Conservation (phyloP, 192 early-diverging fungal genomes). For the Paraglomus occultum region DNA sequence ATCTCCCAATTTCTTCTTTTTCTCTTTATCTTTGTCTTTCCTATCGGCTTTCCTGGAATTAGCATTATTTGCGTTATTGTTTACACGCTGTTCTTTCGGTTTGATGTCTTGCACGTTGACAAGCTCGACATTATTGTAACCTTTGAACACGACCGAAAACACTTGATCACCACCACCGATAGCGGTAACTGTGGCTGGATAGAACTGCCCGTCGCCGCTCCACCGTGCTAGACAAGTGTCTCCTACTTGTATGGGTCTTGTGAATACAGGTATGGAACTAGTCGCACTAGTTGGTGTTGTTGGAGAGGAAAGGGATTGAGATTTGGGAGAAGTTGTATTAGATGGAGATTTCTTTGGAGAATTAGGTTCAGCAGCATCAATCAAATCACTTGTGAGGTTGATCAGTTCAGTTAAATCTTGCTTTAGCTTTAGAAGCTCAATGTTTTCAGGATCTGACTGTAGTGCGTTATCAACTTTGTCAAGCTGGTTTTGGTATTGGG, state of each 20-base stretch:
- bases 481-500: slow-evolving; percentile 29
- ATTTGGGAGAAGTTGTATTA: slow-evolving; percentile 23
- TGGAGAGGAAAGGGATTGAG: slow-evolving; percentile 17
- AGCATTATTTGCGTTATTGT: slow-evolving; percentile 35
- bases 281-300: slow-evolving; percentile 17
- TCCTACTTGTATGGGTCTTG: slow-evolving; percentile 44
- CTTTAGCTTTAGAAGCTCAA: slow-evolving; percentile 63
- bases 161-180: slow-evolving; percentile 52
- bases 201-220: slow-evolving; percentile 64
- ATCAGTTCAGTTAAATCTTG: slow-evolving; percentile 70
- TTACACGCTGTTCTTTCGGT: slow-evolving; percentile 20
- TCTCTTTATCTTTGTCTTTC: slow-evolving; percentile 35
- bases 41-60: slow-evolving; percentile 34
- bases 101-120: slow-evolving; percentile 39
- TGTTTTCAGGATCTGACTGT: slow-evolving; percentile 62
- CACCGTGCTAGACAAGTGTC: slow-evolving; percentile 65
- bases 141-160: slow-evolving; percentile 61
- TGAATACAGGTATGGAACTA: background rate
- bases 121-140: slow-evolving; percentile 56
- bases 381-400: slow-evolving; percentile 48
- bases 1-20: slow-evolving; percentile 47
- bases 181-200: slow-evolving; percentile 59
- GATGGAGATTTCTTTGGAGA: slow-evolving; percentile 4
- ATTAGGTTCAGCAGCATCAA: slow-evolving; percentile 35
- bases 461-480: slow-evolving; percentile 62